Percentiles rank a stretch among this genome's conserved stretches.
phyloP scores from a whole-genome alignment of 345 rosid genomes.

The Cardamine occulta region DNA sequence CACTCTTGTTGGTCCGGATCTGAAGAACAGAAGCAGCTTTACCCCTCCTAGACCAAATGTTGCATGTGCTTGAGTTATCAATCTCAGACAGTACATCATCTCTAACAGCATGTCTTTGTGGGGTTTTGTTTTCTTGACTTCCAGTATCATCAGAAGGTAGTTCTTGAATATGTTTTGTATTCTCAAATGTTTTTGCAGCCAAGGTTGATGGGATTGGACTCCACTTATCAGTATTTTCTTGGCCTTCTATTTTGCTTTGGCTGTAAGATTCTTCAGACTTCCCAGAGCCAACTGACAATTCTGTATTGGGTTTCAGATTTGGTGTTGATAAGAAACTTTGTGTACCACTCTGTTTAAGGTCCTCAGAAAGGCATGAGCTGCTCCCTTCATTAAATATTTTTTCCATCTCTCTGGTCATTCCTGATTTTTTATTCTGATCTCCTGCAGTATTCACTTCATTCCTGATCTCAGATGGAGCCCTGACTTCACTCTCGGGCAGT shows the following conservation, averaged over 20 bases:
- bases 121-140: constrained; percentile 48
- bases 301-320: constrained; percentile 15
- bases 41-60: constrained; percentile 85
- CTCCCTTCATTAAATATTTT: constrained; percentile 5
- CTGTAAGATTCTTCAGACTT: constrained; percentile 30
- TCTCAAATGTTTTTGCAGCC: constrained; percentile 49
- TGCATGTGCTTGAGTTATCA: constrained; percentile 45
- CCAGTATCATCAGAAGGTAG: constrained; percentile 31
- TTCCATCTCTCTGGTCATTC: constrained; percentile 6
- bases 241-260: constrained; percentile 22
- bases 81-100: constrained; percentile 37
- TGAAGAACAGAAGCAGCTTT: constrained; percentile 61
- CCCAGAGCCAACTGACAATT: constrained; percentile 19
- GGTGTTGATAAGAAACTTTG: constrained; percentile 26
- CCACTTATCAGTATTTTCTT: constrained; percentile 28
- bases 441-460: constrained; percentile 15
- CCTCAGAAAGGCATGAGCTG: constrained; percentile 29
- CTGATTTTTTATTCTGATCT: constrained; percentile 17
- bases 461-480: constrained; percentile 15
- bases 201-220: constrained; percentile 25
- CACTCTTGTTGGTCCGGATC: constrained; percentile 59
- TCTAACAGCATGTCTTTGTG: constrained; percentile 40
- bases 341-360: constrained; percentile 25
- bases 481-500: constrained; percentile 8
- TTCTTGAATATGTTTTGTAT: constrained; percentile 41